A percentile compares a stretch with the other conserved stretches of the same genome.
Conservation (phyloP, 371 early-diverging fungal species). For the Mortierella polycephala region DNA sequence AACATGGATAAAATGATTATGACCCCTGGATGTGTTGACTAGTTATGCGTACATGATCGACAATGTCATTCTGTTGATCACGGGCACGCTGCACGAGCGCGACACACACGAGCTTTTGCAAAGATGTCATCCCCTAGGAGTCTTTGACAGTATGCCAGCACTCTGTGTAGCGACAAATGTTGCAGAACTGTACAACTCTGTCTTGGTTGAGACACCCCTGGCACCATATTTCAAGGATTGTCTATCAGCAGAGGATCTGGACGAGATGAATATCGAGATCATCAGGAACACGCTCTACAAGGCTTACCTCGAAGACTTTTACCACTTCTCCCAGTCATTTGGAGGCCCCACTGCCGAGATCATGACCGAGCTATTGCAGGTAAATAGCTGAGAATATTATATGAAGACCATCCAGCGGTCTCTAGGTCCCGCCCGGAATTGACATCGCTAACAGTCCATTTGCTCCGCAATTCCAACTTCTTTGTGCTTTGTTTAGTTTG, state of each 20-base stretch:
- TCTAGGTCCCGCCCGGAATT: neutral
- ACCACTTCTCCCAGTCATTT: slow-evolving; percentile 84
- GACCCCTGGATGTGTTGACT: slow-evolving; percentile 5
- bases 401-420: neutral
- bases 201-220: slow-evolving; percentile 97
- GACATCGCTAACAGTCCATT: neutral
- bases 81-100: slow-evolving; percentile 97
- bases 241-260: slow-evolving; percentile 95
- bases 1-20: too few species aligned
- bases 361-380: slow-evolving; percentile 93
- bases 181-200: slow-evolving; percentile 94
- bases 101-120: slow-evolving; percentile 97
- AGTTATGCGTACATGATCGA: slow-evolving; percentile 99
- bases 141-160: slow-evolving; percentile 97
- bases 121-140: slow-evolving; percentile 96
- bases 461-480: neutral
- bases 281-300: slow-evolving; percentile 98
- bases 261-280: slow-evolving; percentile 98
- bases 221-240: slow-evolving; percentile 98
- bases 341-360: slow-evolving; percentile 93
- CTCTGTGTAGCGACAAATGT: slow-evolving; percentile 97
- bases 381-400: slow-evolving; percentile 34
- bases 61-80: slow-evolving; percentile 97
- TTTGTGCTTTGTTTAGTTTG: slow-evolving; percentile 72
- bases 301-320: slow-evolving; percentile 98